phyloP scores from a whole-genome alignment of 1,139 yeast species.

The Kluyveromyces marxianus region DNA sequence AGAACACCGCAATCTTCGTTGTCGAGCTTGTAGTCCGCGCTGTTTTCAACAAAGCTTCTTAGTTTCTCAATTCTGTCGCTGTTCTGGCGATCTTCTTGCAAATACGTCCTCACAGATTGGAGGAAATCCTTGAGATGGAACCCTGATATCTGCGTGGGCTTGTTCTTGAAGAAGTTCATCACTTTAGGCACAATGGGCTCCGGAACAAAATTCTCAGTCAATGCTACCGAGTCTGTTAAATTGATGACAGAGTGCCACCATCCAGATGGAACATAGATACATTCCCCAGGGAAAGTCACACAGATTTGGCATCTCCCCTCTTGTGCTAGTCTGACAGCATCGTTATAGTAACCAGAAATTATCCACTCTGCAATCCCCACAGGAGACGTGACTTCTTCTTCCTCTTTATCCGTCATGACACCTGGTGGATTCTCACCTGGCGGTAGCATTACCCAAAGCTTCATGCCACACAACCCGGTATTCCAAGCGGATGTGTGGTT shows the following conservation, averaged over 20 bases:
- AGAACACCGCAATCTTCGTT: constrained; percentile 37
- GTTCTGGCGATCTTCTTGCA: constrained; percentile 2
- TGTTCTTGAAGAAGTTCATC: constrained; percentile 58
- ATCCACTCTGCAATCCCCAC: constrained; percentile 91
- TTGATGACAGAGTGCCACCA: constrained; percentile 97
- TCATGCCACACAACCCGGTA: constrained; percentile 62
- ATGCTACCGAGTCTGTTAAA: constrained; percentile 66
- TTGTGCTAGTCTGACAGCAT: constrained; percentile 34
- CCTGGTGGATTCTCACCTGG: constrained; percentile 78
- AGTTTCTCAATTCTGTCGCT: constrained; percentile 16
- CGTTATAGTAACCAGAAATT: constrained; percentile 69
- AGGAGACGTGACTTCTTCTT: constrained; percentile 88
- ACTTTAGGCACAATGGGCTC: constrained; percentile 49
- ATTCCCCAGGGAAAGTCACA: constrained; percentile 73
- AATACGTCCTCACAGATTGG: constrained; percentile 28
- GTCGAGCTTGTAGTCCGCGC: constrained; percentile 17
- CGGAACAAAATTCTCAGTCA: constrained; percentile 87
- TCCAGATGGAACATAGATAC: constrained; percentile 83
- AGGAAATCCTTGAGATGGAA: constrained; percentile 53
- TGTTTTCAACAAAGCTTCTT: constrained; percentile 20
- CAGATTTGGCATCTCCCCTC: constrained; percentile 50
- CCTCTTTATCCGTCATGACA: constrained; percentile 65
- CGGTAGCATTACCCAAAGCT: constrained; percentile 86
- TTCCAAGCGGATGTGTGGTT: constrained; percentile 91
- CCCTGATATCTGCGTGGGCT: constrained; percentile 69